These are phyloP conservation scores for Tetradesmus obliquus DNA, from an alignment of 139 green algal species.

Conservation along the genomic window DNA sequence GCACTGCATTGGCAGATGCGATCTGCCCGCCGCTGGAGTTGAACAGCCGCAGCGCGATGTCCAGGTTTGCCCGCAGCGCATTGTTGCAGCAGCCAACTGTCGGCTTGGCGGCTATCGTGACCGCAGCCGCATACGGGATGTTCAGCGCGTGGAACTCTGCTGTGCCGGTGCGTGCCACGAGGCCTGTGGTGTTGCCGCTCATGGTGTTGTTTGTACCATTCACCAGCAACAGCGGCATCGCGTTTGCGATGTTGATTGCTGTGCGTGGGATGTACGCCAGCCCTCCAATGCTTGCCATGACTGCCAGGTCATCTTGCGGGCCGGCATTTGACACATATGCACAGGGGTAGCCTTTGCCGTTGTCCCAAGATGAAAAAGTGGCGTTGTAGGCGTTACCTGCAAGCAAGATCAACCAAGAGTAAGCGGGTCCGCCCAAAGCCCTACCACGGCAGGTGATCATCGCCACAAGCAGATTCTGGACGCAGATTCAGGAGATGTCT, in stretches of 20 bases:
- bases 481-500: too few species aligned
- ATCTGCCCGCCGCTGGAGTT: background rate
- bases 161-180: background rate
- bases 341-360: background rate
- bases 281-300: background rate
- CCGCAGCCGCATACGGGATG: background rate
- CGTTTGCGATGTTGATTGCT: background rate
- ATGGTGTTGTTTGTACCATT: background rate
- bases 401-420: too few species aligned
- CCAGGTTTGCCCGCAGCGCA: background rate
- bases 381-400: background rate
- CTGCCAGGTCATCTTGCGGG: background rate
- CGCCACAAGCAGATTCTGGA: too few species aligned
- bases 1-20: background rate
- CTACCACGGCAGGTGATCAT: too few species aligned
- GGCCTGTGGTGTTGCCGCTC: background rate
- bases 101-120: background rate
- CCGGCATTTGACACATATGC: background rate
- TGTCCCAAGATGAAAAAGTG: background rate
- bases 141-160: background rate
- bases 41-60: background rate
- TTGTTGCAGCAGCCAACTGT: background rate
- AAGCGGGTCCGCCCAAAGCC: too few species aligned
- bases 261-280: background rate
- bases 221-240: background rate